phyloP scores from a whole-genome alignment of 768 basidiomycete species.

The Rhodotorula paludigena region DNA sequence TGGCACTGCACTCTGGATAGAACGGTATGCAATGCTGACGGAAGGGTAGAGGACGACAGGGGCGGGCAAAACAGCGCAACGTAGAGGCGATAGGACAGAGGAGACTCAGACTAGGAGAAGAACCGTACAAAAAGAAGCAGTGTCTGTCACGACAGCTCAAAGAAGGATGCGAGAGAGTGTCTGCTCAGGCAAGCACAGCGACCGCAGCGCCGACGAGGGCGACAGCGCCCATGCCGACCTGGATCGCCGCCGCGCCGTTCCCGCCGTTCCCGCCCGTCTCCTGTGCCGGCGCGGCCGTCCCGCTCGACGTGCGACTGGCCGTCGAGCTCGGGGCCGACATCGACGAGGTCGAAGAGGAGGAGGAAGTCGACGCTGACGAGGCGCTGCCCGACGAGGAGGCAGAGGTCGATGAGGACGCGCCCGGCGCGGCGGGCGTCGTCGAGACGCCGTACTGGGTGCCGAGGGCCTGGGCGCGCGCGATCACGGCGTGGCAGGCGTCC shows the following conservation, averaged over 20 bases:
- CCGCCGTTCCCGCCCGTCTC: neutral
- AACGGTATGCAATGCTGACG: no score
- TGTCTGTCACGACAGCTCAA: no score
- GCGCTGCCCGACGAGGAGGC: neutral
- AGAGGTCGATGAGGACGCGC: neutral
- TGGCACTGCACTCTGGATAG: no score
- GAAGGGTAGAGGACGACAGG: no score
- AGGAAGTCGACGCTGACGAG: neutral
- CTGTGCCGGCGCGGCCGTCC: neutral
- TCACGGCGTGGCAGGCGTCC: slow-evolving; percentile 19
- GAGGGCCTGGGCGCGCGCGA: slow-evolving; percentile 19
- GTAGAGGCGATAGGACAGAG: no score
- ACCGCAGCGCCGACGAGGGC: neutral
- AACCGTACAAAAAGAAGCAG: no score
- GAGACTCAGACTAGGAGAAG: no score
- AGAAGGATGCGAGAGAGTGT: neutral
- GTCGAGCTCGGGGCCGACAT: neutral
- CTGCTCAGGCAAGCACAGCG: neutral
- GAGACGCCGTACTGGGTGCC: slow-evolving; percentile 28
- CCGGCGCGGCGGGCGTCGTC: slow-evolving; percentile 3
- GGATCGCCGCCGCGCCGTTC: neutral
- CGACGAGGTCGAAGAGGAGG: neutral
- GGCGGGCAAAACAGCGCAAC: no score
- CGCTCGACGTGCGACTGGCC: neutral
- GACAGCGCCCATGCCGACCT: neutral